These are phyloP conservation scores for Dictyostelium firmibasis DNA, from an alignment of 78 protist species.

Conservation along the genomic window DNA sequence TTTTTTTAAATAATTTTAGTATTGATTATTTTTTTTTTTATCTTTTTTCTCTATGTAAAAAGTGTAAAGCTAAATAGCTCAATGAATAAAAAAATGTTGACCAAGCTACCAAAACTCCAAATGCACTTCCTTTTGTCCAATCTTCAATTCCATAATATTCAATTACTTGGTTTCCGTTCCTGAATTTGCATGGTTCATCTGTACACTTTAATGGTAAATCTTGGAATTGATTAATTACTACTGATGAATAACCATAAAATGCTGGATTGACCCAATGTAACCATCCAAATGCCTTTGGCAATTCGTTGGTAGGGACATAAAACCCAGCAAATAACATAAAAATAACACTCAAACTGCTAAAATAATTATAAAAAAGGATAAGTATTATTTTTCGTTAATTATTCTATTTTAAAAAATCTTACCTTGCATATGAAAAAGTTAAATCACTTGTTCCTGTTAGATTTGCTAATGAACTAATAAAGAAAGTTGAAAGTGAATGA, in stretches of 20 bases:
- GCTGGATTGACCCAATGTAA: constrained; percentile 38
- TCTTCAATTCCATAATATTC: constrained; percentile 18
- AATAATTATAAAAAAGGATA: no score
- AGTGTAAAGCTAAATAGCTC: constrained; percentile 1
- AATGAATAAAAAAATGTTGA: background rate
- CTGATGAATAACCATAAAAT: constrained; percentile 1
- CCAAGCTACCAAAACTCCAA: constrained; percentile 32
- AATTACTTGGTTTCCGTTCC: constrained; percentile 47
- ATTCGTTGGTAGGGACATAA: constrained; percentile 42
- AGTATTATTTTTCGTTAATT: no score
- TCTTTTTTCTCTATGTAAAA: constrained; percentile 52
- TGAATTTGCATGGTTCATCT: constrained; percentile 20
- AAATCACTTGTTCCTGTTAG: constrained; percentile 25
- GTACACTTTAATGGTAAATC: constrained; percentile 17
- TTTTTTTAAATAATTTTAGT: no score
- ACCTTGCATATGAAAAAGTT: constrained; percentile 30
- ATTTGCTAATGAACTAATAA: background rate
- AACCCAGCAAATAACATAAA: constrained; percentile 66
- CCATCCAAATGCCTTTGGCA: constrained; percentile 57
- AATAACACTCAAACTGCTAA: background rate
- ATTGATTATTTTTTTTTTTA: background rate
- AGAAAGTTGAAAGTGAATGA: constrained; percentile 23
- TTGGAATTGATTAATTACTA: constrained; percentile 23
- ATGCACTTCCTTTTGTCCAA: constrained; percentile 6
- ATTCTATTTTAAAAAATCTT: no score